Percentiles rank a stretch among this genome's conserved stretches.
phyloP scores from a whole-genome alignment of 192 early-diverging fungal species.

The Backusella tarrabulga region DNA sequence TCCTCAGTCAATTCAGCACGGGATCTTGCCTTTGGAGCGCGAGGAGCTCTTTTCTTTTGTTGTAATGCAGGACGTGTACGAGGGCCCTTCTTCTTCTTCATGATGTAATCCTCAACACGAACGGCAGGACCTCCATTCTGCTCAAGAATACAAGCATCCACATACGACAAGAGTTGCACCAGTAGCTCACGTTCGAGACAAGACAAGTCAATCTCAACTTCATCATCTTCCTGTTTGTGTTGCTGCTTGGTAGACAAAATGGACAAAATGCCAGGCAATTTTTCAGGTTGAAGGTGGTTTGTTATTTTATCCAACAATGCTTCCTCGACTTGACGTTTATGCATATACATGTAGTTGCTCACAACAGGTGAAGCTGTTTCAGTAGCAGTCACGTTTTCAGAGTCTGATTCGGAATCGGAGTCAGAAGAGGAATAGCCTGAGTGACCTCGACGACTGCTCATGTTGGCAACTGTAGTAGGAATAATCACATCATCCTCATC shows the following conservation, averaged over 20 bases:
- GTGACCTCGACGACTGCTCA: not conserved
- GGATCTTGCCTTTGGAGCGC: conserved; percentile 1
- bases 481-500: conserved; percentile 11
- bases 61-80: conserved; percentile 23
- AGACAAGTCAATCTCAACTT: conserved; percentile 37
- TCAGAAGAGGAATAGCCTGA: conserved; percentile 12
- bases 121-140: conserved; percentile 33
- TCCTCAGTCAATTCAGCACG: conserved; percentile 17
- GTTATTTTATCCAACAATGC: conserved; percentile 31
- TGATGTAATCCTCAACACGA: conserved; percentile 17
- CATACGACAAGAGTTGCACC: conserved; percentile 32
- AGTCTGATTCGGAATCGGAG: conserved; percentile 27
- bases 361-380: conserved; percentile 1
- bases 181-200: conserved; percentile 33
- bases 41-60: not conserved
- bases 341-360: conserved; percentile 23
- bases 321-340: conserved; percentile 35
- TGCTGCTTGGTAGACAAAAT: conserved; percentile 27
- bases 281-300: conserved; percentile 28
- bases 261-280: conserved; percentile 31
- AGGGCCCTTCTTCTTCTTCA: conserved; percentile 17
- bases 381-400: not conserved
- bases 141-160: conserved; percentile 35
- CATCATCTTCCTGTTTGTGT: conserved; percentile 20
- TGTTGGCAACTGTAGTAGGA: conserved; percentile 12